A percentile compares a stretch with the other conserved stretches of the same genome.
Evolutionary conservation across 805 yeast genomes (phyloP).

Genomic region (Saturnispora halmiae): DNA sequence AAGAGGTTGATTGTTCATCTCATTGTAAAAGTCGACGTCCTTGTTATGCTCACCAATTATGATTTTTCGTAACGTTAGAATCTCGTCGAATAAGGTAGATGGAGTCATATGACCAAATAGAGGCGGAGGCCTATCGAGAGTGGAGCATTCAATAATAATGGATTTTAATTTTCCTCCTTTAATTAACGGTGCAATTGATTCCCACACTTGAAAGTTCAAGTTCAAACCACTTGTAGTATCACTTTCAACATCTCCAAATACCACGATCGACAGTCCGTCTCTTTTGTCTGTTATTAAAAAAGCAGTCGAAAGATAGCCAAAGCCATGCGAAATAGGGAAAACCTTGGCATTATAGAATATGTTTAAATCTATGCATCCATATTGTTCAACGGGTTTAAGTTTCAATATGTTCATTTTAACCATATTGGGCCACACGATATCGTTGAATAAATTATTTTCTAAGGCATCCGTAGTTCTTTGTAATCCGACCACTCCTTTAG

Average conservation of each 20-base stretch:
- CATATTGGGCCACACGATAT: conserved; percentile 71
- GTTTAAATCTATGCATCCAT: conserved; percentile 12
- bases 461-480: conserved; percentile 44
- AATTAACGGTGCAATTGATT: conserved; percentile 39
- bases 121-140: conserved; percentile 37
- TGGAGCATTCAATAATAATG: conserved; percentile 74
- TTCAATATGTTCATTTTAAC: conserved; percentile 25
- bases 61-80: conserved; percentile 27
- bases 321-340: conserved; percentile 35
- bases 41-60: conserved; percentile 14
- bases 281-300: conserved; percentile 37
- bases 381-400: conserved; percentile 19
- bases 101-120: conserved; percentile 83
- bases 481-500: conserved; percentile 46
- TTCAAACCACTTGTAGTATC: conserved; percentile 39
- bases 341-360: conserved; percentile 34
- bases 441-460: conserved; percentile 56
- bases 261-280: conserved; percentile 35
- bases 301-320: conserved; percentile 40
- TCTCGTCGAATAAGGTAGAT: conserved; percentile 46
- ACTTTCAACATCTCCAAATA: conserved; percentile 82
- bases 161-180: conserved; percentile 35
- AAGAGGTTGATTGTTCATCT: conserved; percentile 28
- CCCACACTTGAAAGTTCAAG: conserved; percentile 46
- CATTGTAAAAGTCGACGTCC: conserved; percentile 13